These are phyloP conservation scores for Leccinum longicurvipes DNA, from an alignment of 768 basidiomycete genomes.

Conservation along the genomic window DNA sequence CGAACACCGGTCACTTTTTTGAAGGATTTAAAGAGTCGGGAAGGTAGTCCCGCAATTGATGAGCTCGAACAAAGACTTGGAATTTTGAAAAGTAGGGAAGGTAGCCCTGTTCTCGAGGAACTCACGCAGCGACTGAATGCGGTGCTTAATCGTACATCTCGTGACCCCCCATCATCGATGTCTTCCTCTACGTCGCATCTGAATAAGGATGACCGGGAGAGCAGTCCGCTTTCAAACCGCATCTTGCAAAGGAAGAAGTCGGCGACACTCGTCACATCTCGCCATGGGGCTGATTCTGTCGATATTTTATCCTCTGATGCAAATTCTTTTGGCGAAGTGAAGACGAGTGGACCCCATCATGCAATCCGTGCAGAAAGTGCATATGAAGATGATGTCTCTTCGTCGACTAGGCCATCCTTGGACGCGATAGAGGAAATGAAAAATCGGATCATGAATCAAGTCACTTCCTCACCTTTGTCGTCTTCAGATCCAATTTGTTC, in stretches of 20 bases:
- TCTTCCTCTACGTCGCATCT: constrained; percentile 20
- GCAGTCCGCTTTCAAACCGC: constrained; percentile 29
- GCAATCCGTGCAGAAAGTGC: constrained; percentile 8
- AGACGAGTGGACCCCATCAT: constrained; percentile 8
- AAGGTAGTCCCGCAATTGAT: constrained; percentile 59
- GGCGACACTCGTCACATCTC: constrained; percentile 7
- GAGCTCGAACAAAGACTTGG: constrained; percentile 63
- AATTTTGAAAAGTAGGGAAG: constrained; percentile 50
- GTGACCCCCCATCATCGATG: constrained; percentile 28
- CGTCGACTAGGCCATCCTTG: constrained; percentile 32
- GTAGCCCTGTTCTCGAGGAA: constrained; percentile 54
- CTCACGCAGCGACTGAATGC: constrained; percentile 43
- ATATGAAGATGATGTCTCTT: constrained; percentile 9
- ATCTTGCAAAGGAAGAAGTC: constrained; percentile 19
- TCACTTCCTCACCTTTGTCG: constrained; percentile 23
- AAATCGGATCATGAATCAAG: constrained; percentile 45
- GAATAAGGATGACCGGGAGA: constrained; percentile 19
- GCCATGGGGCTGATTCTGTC: constrained; percentile 1
- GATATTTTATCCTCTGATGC: constrained; percentile 1
- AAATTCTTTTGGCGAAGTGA: constrained; percentile 11
- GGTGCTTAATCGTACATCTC: constrained; percentile 35
- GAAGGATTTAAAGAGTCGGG: constrained; percentile 41
- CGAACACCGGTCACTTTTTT: constrained; percentile 47
- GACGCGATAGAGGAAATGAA: constrained; percentile 67
- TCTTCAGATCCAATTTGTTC: constrained; percentile 17